Evolutionary conservation across 2,329 filamentous ascomycete genomes (phyloP).

Genomic region (Penicillium sp.): DNA sequence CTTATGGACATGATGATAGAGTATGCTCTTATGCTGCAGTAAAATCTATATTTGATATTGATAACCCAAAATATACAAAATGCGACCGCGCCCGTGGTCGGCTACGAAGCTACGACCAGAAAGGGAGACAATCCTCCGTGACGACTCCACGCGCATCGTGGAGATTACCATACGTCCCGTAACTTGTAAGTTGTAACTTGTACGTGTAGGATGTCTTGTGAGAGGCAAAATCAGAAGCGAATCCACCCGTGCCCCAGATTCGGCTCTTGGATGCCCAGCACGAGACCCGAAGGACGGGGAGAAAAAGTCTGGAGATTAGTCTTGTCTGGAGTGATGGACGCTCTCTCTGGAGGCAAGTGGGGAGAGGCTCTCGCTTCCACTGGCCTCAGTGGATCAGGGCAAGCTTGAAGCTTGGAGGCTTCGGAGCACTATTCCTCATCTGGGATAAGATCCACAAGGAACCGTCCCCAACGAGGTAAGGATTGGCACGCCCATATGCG

Average conservation of each 20-base stretch:
- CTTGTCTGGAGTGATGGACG: not conserved
- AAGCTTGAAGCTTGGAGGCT: not conserved
- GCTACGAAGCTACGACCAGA: not conserved
- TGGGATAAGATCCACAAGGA: slow-evolving; percentile 18
- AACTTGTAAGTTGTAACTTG: not conserved
- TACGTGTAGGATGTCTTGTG: too few relatives aligned
- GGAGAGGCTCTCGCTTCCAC: not conserved
- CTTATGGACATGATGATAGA: too few relatives aligned
- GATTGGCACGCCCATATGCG: slow-evolving; percentile 24
- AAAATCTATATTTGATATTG: too few relatives aligned
- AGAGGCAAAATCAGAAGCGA: not conserved
- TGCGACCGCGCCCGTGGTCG: not conserved
- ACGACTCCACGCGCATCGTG: not conserved
- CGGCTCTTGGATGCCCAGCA: not conserved
- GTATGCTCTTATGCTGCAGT: too few relatives aligned
- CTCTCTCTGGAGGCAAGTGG: not conserved
- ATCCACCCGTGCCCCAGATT: not conserved
- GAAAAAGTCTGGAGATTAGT: too few relatives aligned
- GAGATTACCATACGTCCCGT: not conserved
- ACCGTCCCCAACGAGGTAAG: slow-evolving; percentile 3
- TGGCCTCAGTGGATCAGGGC: slow-evolving; percentile 3
- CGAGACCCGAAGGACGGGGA: not conserved
- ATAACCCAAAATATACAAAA: too few relatives aligned
- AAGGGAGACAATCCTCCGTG: slow-evolving; percentile 4
- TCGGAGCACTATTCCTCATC: slow-evolving; percentile 23